Base-by-base conservation (phyloP, 495 filamentous ascomycete species). In the Penicillium arizonense region DNA sequence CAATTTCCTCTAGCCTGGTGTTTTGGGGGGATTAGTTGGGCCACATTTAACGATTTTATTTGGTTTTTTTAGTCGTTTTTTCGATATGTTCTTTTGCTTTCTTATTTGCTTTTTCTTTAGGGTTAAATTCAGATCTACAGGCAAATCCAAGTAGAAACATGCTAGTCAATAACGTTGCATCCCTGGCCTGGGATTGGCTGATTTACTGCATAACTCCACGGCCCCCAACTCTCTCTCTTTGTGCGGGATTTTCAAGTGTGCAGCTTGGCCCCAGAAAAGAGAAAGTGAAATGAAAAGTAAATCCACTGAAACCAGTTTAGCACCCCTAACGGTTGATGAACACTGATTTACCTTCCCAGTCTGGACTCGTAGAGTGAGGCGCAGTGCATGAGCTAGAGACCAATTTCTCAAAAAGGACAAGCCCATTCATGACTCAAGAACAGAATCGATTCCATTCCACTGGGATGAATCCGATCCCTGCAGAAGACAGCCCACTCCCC, bases 1-100 rank as follows among this genome's bases (percentile, higher is more conserved):
- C 14, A 11, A 40, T 40, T 45, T 38, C 14, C 36, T 50, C 12
- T 50, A 40, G 41, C 43, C 34, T 53, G 50, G 50, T 47, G 50
- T 53, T 47, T 20, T 28, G 23, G 23, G 40, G 16, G 37, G 47
- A 41, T 33, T 37, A 41, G 46, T 14, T 39, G 28, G 34, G 46
- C 46, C 35, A 36, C 44, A 28, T 50, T 32, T 16, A 42, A 50
- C 14, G 28, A 13, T 18, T 6, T 39, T n/a, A 16, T 48, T 26
- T 24, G 4, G 11, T 33, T 36, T 36, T 26, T 10, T 41, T n/a
- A n/a, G n/a, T n/a, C n/a, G n/a, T n/a, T 33, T 34, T 33, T n/a
- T 23, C 33, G 21, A 33, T 20, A 6, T 7, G 4, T 11, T 33
- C 9, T 51, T 47, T 37, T 48, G 49, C 38, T 37, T 34, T 32